Base-by-base conservation (phyloP, 257 asterid genomes). In the Leonotis leonurus region DNA sequence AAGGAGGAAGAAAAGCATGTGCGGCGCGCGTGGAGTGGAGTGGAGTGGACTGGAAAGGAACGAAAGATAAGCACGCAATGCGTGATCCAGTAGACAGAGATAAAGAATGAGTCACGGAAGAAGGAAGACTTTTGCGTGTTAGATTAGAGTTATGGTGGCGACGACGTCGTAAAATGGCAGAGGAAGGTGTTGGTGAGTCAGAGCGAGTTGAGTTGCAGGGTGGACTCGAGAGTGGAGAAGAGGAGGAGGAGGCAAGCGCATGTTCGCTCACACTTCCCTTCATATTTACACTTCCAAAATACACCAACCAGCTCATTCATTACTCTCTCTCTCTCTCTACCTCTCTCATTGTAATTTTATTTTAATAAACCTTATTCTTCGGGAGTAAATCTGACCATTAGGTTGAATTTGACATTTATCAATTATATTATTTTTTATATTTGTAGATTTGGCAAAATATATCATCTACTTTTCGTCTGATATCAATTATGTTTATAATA, bases 221-320 rank as follows among this genome's bases (percentile, higher is more conserved):
- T 17, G 21, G 64, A 26, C 25, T 53, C 59, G 40, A 29, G 62
- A n/a, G n/a, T n/a, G n/a, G n/a, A n/a, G n/a, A n/a, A n/a, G n/a
- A n/a, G n/a, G n/a, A n/a, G n/a, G n/a, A 61, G 56, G 64, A 51
- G 68, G 73, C 73, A 75, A 54, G 6, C 70, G 67, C 80, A 75
- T 65, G 72, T 71, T 71, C 72, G 4, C 41, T 52, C 6, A 14
- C 60, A 51, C 29, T 58, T 54, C 60, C 41, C 29, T 58, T 54
- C 43, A 32, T 22, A 40, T 20, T 26, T 21, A 44, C 71, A 2
- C 61, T 6, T 4, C 7, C 53, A 27, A 43, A 48, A 40, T 40
- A 40, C 18, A 43, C 48, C 44, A 48, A 64, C 51, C 72, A 57
- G 59, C 67, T 58, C 40, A 14, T 12, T 46, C 60, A 22, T 55